These are phyloP conservation scores for Purpureocillium lavendulum DNA, from an alignment of 2,329 filamentous ascomycete genomes.

Conservation along the genomic window DNA sequence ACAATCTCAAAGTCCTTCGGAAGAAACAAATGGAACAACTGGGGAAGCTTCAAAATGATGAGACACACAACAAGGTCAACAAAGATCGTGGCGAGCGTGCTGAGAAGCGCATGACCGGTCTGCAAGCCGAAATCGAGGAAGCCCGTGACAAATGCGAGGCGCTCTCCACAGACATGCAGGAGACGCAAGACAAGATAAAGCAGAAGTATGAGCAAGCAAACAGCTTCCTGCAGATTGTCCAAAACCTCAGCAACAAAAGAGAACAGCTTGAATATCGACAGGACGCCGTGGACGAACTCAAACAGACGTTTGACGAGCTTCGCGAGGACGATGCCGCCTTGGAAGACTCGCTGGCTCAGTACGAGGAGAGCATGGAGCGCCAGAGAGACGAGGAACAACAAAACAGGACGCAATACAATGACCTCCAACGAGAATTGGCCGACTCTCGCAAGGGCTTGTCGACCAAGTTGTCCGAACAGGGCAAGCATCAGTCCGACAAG, in stretches of 20 bases:
- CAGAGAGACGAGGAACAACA: constrained; percentile 55
- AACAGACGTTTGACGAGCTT: constrained; percentile 66
- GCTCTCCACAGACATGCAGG: constrained; percentile 52
- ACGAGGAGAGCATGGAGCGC: constrained; percentile 63
- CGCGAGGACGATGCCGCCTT: constrained; percentile 71
- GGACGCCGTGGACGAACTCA: constrained; percentile 61
- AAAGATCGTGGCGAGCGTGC: constrained; percentile 75
- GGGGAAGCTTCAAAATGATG: constrained; percentile 61
- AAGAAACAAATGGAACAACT: constrained; percentile 79
- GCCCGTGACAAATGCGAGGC: constrained; percentile 50
- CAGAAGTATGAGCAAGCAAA: constrained; percentile 67
- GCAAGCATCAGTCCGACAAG: constrained; percentile 78
- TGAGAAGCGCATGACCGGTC: constrained; percentile 53
- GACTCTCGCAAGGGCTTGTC: constrained; percentile 38
- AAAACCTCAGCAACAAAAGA: constrained; percentile 66
- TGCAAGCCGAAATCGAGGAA: constrained; percentile 59
- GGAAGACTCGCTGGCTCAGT: constrained; percentile 62
- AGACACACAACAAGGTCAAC: constrained; percentile 70
- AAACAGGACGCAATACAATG: constrained; percentile 55
- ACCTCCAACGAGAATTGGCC: constrained; percentile 46
- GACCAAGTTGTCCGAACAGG: constrained; percentile 54
- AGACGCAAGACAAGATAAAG: constrained; percentile 47
- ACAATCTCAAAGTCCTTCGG: constrained; percentile 79
- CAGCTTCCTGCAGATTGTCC: constrained; percentile 65
- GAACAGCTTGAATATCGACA: constrained; percentile 65